Conservation (phyloP, 345 rosid species). For the Melaleuca quinquenervia region DNA sequence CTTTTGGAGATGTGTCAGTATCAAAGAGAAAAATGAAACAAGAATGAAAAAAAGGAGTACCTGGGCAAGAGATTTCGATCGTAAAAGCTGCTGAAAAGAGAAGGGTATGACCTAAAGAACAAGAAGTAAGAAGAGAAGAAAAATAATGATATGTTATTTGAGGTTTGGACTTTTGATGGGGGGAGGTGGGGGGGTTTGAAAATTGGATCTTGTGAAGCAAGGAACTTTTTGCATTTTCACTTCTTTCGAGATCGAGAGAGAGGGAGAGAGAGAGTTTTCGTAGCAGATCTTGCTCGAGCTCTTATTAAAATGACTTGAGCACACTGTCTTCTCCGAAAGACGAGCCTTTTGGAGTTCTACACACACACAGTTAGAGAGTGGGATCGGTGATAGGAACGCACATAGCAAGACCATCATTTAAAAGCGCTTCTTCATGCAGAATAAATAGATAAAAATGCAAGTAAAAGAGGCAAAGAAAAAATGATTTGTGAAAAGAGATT, state of each 20-base stretch:
- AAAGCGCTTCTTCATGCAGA: not conserved
- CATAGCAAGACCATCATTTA: not conserved
- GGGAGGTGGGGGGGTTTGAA: not conserved
- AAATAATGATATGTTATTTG: not conserved
- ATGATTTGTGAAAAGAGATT: not conserved
- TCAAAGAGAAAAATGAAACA: not conserved
- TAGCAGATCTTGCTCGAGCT: not conserved
- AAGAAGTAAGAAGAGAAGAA: not conserved
- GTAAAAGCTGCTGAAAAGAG: not conserved
- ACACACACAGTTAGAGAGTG: not conserved
- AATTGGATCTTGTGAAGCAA: conserved; percentile 4
- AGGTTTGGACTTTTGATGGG: not conserved
- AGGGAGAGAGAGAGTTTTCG: not conserved
- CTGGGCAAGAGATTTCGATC: not conserved
- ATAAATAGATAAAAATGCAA: not conserved
- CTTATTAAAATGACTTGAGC: not conserved
- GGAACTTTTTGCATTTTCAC: not conserved
- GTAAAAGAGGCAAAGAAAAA: not conserved
- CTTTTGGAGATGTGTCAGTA: not conserved
- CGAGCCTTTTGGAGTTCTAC: not conserved
- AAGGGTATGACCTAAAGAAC: not conserved
- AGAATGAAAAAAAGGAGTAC: not conserved
- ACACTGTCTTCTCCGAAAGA: not conserved
- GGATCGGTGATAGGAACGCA: not conserved
- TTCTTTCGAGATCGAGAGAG: not conserved